phyloP scores from a whole-genome alignment of 2,329 filamentous ascomycete genomes.

The Colletotrichum sublineola region DNA sequence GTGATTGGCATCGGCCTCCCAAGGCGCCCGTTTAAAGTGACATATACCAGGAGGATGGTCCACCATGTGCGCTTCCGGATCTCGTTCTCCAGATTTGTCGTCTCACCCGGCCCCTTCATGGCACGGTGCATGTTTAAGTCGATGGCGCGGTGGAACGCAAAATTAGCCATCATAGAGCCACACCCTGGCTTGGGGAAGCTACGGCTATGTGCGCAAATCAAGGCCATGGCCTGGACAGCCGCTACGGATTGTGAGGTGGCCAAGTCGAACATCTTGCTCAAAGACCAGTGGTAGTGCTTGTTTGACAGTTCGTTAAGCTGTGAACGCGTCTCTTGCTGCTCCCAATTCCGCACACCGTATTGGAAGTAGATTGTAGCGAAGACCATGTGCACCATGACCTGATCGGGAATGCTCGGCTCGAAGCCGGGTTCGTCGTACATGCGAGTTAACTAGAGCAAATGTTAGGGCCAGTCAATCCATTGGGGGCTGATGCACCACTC shows the following conservation, averaged over 20 bases:
- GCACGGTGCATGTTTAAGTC: conserved; percentile 83
- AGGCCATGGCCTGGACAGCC: conserved; percentile 78
- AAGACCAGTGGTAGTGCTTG: conserved; percentile 81
- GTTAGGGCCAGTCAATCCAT: conserved; percentile 4
- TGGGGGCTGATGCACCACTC: conserved; percentile 51
- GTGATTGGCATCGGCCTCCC: conserved; percentile 82
- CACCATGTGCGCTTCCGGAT: conserved; percentile 85
- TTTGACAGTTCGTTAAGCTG: conserved; percentile 76
- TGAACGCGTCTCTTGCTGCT: conserved; percentile 65
- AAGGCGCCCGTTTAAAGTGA: conserved; percentile 80
- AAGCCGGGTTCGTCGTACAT: conserved; percentile 79
- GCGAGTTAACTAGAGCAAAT: conserved; percentile 63
- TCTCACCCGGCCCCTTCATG: conserved; percentile 63
- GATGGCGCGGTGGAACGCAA: conserved; percentile 76
- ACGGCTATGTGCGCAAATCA: conserved; percentile 80
- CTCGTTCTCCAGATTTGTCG: conserved; percentile 76
- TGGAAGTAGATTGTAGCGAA: conserved; percentile 85
- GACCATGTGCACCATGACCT: conserved; percentile 82
- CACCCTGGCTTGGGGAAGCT: conserved; percentile 85
- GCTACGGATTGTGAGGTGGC: conserved; percentile 71
- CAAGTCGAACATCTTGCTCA: conserved; percentile 77
- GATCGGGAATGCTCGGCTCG: conserved; percentile 72
- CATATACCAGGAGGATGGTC: conserved; percentile 74
- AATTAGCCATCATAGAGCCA: conserved; percentile 75
- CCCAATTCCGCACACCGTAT: conserved; percentile 77